Conservation (phyloP, 257 asterid genomes). For the Fraxinus quadrangulata region DNA sequence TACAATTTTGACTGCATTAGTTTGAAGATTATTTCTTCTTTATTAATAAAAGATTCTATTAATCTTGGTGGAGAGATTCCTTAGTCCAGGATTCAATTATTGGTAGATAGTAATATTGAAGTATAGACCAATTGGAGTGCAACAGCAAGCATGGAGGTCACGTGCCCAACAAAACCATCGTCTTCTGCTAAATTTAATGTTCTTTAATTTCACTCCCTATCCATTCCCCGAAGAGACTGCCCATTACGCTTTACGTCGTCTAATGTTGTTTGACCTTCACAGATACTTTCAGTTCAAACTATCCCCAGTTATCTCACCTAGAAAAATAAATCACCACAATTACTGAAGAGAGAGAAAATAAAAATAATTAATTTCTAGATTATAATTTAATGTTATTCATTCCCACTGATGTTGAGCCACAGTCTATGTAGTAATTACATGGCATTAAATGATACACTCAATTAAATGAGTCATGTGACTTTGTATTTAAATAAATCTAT, state of each 20-base stretch:
- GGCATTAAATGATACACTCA: too few species aligned
- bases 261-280: constrained; percentile 10
- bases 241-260: neutral
- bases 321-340: constrained; percentile 1
- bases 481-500: too few species aligned
- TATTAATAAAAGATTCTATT: neutral
- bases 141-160: constrained; percentile 7
- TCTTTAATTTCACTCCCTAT: neutral
- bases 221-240: neutral
- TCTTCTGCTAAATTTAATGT: constrained; percentile 7
- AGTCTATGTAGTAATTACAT: too few species aligned
- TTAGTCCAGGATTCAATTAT: neutral
- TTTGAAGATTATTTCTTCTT: neutral
- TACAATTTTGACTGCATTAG: neutral
- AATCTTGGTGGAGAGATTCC: neutral
- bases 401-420: too few species aligned
- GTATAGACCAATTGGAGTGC: neutral
- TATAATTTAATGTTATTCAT: too few species aligned
- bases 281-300: neutral
- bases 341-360: constrained; percentile 23
- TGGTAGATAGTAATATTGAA: too few species aligned
- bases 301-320: constrained; percentile 9
- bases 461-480: too few species aligned
- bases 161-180: constrained; percentile 44
- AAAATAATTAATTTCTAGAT: neutral